These are phyloP conservation scores for Chrysoporthe austroafricana DNA, from an alignment of 2,329 filamentous ascomycete genomes.

Conservation along the genomic window DNA sequence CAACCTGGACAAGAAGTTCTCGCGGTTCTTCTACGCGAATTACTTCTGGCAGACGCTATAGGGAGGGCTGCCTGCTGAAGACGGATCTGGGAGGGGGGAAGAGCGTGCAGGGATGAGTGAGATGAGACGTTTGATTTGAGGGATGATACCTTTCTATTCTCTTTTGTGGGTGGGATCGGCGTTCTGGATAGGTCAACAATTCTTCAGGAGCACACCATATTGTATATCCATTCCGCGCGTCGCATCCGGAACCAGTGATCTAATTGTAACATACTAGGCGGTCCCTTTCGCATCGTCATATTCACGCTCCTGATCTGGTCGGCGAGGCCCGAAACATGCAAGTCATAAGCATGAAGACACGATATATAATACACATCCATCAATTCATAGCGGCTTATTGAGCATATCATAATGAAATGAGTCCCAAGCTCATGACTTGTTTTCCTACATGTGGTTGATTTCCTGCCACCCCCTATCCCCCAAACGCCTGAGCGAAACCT, in stretches of 20 bases:
- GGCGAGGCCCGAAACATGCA: background rate
- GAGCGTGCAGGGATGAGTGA: background rate
- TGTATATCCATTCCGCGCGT: no score
- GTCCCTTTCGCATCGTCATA: background rate
- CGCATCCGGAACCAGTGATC: no score
- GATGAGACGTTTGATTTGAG: background rate
- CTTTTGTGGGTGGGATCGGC: conserved; percentile 1
- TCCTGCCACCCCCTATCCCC: background rate
- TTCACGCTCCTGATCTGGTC: background rate
- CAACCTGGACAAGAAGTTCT: conserved; percentile 92
- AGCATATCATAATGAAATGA: background rate
- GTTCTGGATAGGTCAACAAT: conserved; percentile 9
- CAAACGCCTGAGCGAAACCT: background rate
- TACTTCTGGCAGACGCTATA: conserved; percentile 93
- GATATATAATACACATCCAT: background rate
- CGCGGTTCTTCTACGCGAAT: conserved; percentile 88
- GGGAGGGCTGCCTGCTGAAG: conserved; percentile 28
- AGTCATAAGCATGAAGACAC: background rate
- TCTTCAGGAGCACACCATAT: background rate
- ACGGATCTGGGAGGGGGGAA: background rate
- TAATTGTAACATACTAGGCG: no score
- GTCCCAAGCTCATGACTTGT: background rate
- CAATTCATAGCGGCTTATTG: conserved; percentile 12
- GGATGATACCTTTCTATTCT: conserved; percentile 4
- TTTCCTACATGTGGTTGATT: background rate